These are phyloP conservation scores for Aspergillus aculeatinus DNA, from an alignment of 2,329 filamentous ascomycete species.

Conservation along the genomic window DNA sequence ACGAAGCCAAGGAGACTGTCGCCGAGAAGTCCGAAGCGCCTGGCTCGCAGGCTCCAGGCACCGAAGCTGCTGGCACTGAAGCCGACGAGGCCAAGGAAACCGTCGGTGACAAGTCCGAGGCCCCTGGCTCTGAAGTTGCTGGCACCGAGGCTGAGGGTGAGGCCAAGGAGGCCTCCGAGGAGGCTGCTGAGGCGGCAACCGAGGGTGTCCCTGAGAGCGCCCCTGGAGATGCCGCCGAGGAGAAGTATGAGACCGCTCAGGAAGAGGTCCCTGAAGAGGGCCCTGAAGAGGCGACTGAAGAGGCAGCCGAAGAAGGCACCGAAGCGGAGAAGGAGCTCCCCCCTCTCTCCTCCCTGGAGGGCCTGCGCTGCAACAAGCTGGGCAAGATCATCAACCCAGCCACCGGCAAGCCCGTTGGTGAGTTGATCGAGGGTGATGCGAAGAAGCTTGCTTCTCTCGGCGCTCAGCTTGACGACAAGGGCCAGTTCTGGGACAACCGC, in stretches of 20 bases:
- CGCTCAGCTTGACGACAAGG: slow-evolving; percentile 54
- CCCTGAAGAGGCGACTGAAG: slow-evolving; percentile 16
- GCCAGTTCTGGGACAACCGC: slow-evolving; percentile 63
- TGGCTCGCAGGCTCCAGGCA: neutral
- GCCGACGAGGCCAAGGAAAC: neutral
- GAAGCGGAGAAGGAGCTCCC: slow-evolving; percentile 32
- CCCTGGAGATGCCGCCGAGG: slow-evolving; percentile 16
- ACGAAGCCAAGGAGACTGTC: slow-evolving; percentile 41
- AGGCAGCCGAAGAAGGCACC: slow-evolving; percentile 21
- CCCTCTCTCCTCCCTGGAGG: slow-evolving; percentile 40
- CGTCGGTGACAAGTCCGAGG: slow-evolving; percentile 28
- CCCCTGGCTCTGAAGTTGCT: neutral
- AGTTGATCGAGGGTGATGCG: slow-evolving; percentile 61
- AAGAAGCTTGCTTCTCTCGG: slow-evolving; percentile 56
- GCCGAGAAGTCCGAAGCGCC: slow-evolving; percentile 28
- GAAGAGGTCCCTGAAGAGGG: slow-evolving; percentile 35
- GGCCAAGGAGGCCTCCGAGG: slow-evolving; percentile 30
- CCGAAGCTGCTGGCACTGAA: neutral
- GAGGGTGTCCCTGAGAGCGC: slow-evolving; percentile 9
- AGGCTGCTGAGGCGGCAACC: slow-evolving; percentile 44
- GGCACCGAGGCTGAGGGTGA: neutral
- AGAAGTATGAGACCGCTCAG: slow-evolving; percentile 11
- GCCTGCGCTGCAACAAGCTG: slow-evolving; percentile 45
- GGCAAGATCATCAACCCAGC: slow-evolving; percentile 44
- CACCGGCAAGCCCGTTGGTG: slow-evolving; percentile 53